Percentiles rank a stretch among this genome's conserved stretches.
phyloP scores from a whole-genome alignment of 768 basidiomycete genomes.

The Trametes sanguinea region DNA sequence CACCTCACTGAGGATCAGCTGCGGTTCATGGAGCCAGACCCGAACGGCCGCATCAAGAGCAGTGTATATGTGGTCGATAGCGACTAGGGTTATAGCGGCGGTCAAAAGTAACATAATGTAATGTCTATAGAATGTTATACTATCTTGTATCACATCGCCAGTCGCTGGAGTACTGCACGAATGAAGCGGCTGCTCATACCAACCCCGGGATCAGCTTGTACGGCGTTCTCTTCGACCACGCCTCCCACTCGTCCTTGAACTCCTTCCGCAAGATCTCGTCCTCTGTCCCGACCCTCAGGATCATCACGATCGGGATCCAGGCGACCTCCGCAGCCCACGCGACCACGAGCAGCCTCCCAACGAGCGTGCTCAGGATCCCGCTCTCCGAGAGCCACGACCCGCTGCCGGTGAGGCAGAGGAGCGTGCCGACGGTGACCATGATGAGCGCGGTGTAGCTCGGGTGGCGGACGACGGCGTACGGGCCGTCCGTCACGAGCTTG shows the following conservation, averaged over 20 bases:
- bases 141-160: neutral
- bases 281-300: slow-evolving; percentile 17
- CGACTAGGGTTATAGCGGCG: slow-evolving; percentile 10
- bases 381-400: slow-evolving; percentile 20
- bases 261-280: slow-evolving; percentile 21
- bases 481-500: slow-evolving; percentile 25
- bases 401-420: slow-evolving; percentile 11
- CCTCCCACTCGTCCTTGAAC: slow-evolving; percentile 20
- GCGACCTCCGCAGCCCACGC: slow-evolving; percentile 14
- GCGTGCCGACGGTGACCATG: slow-evolving; percentile 17
- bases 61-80: slow-evolving; percentile 26
- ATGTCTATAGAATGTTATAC: neutral
- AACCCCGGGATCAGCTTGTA: slow-evolving; percentile 20
- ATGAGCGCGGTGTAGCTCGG: slow-evolving; percentile 26
- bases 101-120: neutral
- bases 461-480: slow-evolving; percentile 28
- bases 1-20: slow-evolving; percentile 11
- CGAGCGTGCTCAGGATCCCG: slow-evolving; percentile 15
- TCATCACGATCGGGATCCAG: slow-evolving; percentile 12
- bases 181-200: neutral
- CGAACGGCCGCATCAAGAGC: slow-evolving; percentile 27
- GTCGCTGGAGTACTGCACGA: too few relatives aligned
- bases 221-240: slow-evolving; percentile 20
- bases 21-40: slow-evolving; percentile 18
- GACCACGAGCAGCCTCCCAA: slow-evolving; percentile 5